Evolutionary conservation across 2,329 filamentous ascomycete species (phyloP), one percentile per base, ranked within the genome.

Genomic region (Clonostachys sp.): DNA sequence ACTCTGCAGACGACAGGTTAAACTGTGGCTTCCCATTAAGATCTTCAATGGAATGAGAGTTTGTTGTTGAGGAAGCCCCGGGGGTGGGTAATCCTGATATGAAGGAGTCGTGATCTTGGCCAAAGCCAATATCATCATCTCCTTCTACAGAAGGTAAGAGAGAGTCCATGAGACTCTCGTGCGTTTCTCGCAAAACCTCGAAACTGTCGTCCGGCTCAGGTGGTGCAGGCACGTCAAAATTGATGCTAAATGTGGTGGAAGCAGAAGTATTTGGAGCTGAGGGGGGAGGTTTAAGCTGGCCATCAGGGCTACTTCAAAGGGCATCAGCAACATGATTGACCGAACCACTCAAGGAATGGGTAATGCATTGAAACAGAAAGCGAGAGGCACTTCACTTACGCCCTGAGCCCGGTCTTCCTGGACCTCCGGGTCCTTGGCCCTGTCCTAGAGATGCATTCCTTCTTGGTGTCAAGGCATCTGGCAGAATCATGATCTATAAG

Each of bases 1-100:
- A 66, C 35, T 68, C 61, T 5, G 77, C 77, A n/a, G 74, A 78
- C 45, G 75, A 70, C 6, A 79, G 67, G 59, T 80, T 80, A 61
- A 80, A 80, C 54, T 72, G 72, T 0, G 77, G 77, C 47, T 73
- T 74, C 14, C 75, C 66, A 12, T 70, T 67, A 5, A 76, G 55
- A 34, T 61, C 66, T 18, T 66, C 62, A 34, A 72, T 60, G 3
- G 65, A 59, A 48, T 64, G 57, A 33, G 62, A 57, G 48, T 57
- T 48, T 6, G 48, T 41, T 4, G 67, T 55, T 7, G 67, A 56
- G 1, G 54, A 59, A 3, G 57, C 55, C 2, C 59, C 47, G 2
- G 64, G 55, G 3, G 63, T 62, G 5, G 61, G 58, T 12, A 59
- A 47, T 12, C 24, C 24, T 30, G 24, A 30, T 30, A 18, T 18